phyloP scores from a whole-genome alignment of 116 monocot species.

The Thalassia testudinum region DNA sequence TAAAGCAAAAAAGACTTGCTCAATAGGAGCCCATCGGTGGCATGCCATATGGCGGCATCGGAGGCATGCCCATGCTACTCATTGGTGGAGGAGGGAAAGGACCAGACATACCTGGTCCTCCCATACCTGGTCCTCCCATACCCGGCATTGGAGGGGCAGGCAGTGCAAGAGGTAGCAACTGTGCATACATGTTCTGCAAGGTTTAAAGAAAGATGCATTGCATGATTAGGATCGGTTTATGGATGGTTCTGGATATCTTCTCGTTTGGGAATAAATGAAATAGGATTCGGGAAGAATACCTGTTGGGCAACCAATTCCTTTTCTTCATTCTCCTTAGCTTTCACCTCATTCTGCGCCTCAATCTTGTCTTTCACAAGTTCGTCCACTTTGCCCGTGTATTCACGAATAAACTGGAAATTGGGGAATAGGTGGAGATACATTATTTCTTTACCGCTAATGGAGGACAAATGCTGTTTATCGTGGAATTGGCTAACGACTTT shows the following conservation, averaged over 20 bases:
- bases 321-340: slow-evolving; percentile 86
- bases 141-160: slow-evolving; percentile 82
- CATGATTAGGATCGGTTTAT: no score
- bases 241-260: no score
- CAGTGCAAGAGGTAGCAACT: slow-evolving; percentile 87
- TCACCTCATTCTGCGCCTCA: slow-evolving; percentile 64
- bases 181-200: slow-evolving; percentile 99
- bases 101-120: slow-evolving; percentile 27
- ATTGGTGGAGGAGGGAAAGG: slow-evolving; percentile 32
- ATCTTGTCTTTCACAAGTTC: slow-evolving; percentile 88
- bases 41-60: slow-evolving; percentile 41
- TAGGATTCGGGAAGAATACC: slow-evolving; percentile 19
- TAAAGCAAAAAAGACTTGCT: slow-evolving; percentile 1
- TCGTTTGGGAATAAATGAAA: background rate
- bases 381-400: slow-evolving; percentile 95
- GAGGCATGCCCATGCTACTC: slow-evolving; percentile 52
- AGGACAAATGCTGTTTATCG: no score
- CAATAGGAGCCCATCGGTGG: slow-evolving; percentile 89
- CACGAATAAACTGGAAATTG: slow-evolving; percentile 66
- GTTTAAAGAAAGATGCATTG: background rate
- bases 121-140: slow-evolving; percentile 79
- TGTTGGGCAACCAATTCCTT: slow-evolving; percentile 96
- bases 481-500: no score
- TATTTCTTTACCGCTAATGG: no score
- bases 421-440: background rate